A percentile compares a stretch with the other conserved stretches of the same genome.
These are phyloP conservation scores for Hericium alpestre DNA, from an alignment of 768 basidiomycete species.

Conservation along the genomic window DNA sequence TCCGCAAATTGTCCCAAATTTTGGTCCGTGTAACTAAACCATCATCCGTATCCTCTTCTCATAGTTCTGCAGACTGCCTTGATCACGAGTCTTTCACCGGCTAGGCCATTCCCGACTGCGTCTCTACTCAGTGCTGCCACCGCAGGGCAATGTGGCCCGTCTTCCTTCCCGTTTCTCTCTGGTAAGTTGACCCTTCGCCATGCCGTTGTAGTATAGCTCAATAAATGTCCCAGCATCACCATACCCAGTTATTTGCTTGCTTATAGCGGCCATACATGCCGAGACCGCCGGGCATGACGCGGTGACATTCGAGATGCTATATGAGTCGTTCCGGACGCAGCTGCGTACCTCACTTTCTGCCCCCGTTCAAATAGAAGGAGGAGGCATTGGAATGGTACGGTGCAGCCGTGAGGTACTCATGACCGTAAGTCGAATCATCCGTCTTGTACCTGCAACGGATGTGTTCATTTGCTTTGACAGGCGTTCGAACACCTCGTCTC, in stretches of 20 bases:
- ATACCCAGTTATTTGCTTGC: slow-evolving; percentile 71
- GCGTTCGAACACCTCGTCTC: slow-evolving; percentile 64
- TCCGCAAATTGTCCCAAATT: slow-evolving; percentile 45
- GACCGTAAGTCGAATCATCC: slow-evolving; percentile 36
- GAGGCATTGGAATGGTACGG: slow-evolving; percentile 57
- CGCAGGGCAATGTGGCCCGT: slow-evolving; percentile 45
- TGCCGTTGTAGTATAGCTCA: neutral
- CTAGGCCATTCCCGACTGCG: slow-evolving; percentile 43
- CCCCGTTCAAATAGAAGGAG: slow-evolving; percentile 65
- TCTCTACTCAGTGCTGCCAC: slow-evolving; percentile 33
- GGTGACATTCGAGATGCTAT: slow-evolving; percentile 89
- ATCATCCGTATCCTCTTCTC: neutral
- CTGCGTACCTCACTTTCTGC: slow-evolving; percentile 61
- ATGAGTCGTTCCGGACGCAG: slow-evolving; percentile 68
- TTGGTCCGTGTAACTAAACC: slow-evolving; percentile 35
- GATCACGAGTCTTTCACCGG: slow-evolving; percentile 35
- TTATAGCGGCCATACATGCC: slow-evolving; percentile 77
- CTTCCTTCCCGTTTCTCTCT: slow-evolving; percentile 39
- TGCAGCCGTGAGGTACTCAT: slow-evolving; percentile 56
- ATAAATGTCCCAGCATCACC: slow-evolving; percentile 42
- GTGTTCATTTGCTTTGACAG: slow-evolving; percentile 27
- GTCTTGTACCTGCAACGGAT: neutral
- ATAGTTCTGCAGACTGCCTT: slow-evolving; percentile 28
- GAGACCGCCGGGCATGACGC: slow-evolving; percentile 63
- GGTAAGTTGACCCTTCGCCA: slow-evolving; percentile 27